A percentile compares a stretch with the other conserved stretches of the same genome.
Conservation (phyloP, 116 monocot genomes). For the Trichopus zeylanicus region DNA sequence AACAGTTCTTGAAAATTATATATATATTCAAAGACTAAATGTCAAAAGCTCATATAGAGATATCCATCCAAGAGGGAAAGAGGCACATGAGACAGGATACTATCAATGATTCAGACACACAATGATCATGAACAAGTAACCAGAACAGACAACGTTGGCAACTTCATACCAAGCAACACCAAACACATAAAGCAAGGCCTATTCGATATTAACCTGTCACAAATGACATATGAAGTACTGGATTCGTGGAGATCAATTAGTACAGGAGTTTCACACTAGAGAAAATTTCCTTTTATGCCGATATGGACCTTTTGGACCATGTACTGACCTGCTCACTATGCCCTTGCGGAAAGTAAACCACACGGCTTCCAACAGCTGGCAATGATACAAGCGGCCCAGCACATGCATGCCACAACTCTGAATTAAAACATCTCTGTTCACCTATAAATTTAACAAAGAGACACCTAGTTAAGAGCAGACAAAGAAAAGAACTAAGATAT, state of each 20-base stretch:
- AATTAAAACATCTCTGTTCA: constrained; percentile 63
- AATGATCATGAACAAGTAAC: neutral
- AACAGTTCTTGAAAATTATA: too few relatives aligned
- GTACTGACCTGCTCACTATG: constrained; percentile 51
- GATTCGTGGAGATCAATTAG: too few relatives aligned
- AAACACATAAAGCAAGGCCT: too few relatives aligned
- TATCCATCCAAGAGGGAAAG: too few relatives aligned
- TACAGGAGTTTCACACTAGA: neutral
- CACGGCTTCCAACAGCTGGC: constrained; percentile 58
- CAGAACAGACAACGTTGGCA: neutral
- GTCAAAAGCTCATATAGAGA: too few relatives aligned
- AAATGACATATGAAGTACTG: too few relatives aligned
- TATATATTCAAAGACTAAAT: too few relatives aligned
- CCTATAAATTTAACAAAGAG: constrained; percentile 15
- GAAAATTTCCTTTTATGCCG: neutral
- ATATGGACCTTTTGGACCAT: neutral
- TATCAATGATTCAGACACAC: too few relatives aligned
- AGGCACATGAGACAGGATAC: too few relatives aligned
- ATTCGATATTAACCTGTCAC: too few relatives aligned
- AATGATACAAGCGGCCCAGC: constrained; percentile 73
- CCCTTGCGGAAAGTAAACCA: constrained; percentile 66
- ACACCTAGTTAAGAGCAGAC: neutral
- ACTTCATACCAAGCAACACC: too few relatives aligned
- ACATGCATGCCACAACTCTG: constrained; percentile 80
- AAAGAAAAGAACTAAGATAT: too few relatives aligned